Evolutionary conservation across 352 stramenopile genomes (phyloP).

Genomic region (Pythium sukuiense): DNA sequence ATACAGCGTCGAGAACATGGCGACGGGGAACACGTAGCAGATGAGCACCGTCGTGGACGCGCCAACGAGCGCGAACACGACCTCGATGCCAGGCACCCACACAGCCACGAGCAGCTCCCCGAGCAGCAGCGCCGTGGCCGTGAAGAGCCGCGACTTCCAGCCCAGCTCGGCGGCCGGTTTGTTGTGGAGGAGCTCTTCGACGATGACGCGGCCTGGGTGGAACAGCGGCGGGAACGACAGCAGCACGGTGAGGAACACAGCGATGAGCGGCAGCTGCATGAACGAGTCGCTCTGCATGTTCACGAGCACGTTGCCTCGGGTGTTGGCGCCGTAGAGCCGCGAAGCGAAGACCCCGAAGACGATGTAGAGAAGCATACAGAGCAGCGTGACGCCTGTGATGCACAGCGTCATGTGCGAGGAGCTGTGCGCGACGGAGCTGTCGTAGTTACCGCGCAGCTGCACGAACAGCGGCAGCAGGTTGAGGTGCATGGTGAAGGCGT

Average conservation of each 20-base stretch:
- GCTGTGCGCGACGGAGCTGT: conserved; percentile 5
- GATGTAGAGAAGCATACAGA: conserved; percentile 28
- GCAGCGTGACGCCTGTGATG: conserved; percentile 17
- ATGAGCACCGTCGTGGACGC: conserved; percentile 31
- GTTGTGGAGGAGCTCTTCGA: conserved; percentile 20
- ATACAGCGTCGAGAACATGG: conserved; percentile 27
- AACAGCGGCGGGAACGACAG: conserved; percentile 38
- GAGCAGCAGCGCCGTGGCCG: conserved; percentile 17
- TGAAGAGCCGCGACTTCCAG: conserved; percentile 5
- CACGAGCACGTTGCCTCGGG: conserved; percentile 33
- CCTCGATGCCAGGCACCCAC: conserved; percentile 32
- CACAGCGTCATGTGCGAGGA: conserved; percentile 11
- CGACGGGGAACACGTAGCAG: conserved; percentile 31
- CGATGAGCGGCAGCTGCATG: conserved; percentile 32
- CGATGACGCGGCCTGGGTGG: conserved; percentile 25
- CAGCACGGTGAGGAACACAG: conserved; percentile 31
- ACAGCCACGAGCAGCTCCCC: conserved; percentile 20
- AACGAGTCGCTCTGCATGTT: conserved; percentile 30
- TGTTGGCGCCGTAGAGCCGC: conserved; percentile 24
- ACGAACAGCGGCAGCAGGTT: conserved; percentile 35
- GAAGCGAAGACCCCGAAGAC: conserved; percentile 25
- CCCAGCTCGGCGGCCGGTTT: conserved; percentile 1
- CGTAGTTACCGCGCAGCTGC: conserved; percentile 20
- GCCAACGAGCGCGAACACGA: conserved; percentile 31
- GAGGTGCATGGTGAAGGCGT: conserved; percentile 40